Percentiles rank a stretch among this genome's conserved stretches.
These are phyloP conservation scores for Diutina siamensis DNA, from an alignment of 1,139 yeast species.

Conservation along the genomic window DNA sequence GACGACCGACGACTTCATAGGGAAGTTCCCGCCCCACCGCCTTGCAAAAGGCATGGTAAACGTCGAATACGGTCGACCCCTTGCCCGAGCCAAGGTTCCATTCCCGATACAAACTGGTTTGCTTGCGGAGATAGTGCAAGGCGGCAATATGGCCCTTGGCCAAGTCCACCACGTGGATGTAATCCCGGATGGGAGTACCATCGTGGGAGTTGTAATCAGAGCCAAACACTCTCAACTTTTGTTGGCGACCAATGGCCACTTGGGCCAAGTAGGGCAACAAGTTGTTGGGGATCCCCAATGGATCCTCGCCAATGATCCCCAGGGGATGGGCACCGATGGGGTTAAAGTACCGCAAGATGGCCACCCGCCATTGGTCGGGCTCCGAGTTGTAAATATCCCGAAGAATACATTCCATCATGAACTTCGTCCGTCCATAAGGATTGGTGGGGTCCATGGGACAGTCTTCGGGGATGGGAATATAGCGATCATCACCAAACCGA, in stretches of 20 bases:
- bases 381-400: slow-evolving; percentile 44
- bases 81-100: slow-evolving; percentile 82
- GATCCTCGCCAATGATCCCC: slow-evolving; percentile 72
- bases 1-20: slow-evolving; percentile 50
- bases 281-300: slow-evolving; percentile 68
- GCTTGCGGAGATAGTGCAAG: slow-evolving; percentile 41
- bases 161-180: slow-evolving; percentile 71
- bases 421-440: slow-evolving; percentile 70
- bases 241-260: slow-evolving; percentile 65
- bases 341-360: slow-evolving; percentile 64
- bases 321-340: slow-evolving; percentile 85
- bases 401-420: slow-evolving; percentile 51
- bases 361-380: slow-evolving; percentile 39
- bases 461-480: slow-evolving; percentile 73
- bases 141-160: slow-evolving; percentile 78
- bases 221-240: slow-evolving; percentile 54
- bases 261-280: slow-evolving; percentile 67
- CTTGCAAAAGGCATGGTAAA: slow-evolving; percentile 51
- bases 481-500: slow-evolving; percentile 40
- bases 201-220: slow-evolving; percentile 59
- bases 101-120: slow-evolving; percentile 43
- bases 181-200: slow-evolving; percentile 78
- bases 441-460: slow-evolving; percentile 71
- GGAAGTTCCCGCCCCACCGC: slow-evolving; percentile 64
- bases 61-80: slow-evolving; percentile 70